A percentile compares a stretch with the other conserved stretches of the same genome.
These are phyloP conservation scores for Vigna trinervia DNA, from an alignment of 306 rosid genomes.

Conservation along the genomic window DNA sequence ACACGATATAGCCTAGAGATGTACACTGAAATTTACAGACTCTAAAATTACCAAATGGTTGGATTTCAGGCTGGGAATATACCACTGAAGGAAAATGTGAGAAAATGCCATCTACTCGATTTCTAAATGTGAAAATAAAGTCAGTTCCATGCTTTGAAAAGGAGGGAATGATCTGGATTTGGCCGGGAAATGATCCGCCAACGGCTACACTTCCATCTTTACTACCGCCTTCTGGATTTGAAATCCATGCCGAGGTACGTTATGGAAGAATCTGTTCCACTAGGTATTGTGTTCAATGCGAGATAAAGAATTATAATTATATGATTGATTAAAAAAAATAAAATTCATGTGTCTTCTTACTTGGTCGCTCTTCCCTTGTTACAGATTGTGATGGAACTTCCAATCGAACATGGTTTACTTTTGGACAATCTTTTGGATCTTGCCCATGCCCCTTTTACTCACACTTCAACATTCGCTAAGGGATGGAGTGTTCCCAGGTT, in stretches of 20 bases:
- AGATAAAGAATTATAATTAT: slow-evolving; percentile 14
- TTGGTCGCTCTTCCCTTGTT: slow-evolving; percentile 27
- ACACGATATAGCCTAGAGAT: background rate
- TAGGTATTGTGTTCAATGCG: slow-evolving; percentile 7
- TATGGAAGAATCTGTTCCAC: slow-evolving; percentile 16
- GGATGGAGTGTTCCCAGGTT: slow-evolving; percentile 99
- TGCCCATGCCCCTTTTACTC: slow-evolving; percentile 99
- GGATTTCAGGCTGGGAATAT: slow-evolving; percentile 93
- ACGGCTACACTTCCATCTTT: slow-evolving; percentile 72
- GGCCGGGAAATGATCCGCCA: slow-evolving; percentile 98
- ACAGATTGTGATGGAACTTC: slow-evolving; percentile 92
- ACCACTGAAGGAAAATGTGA: slow-evolving; percentile 92
- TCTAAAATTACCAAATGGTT: slow-evolving; percentile 41
- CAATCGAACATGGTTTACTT: slow-evolving; percentile 92
- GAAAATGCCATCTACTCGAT: slow-evolving; percentile 94
- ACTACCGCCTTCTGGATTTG: slow-evolving; percentile 89
- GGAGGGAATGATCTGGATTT: slow-evolving; percentile 98
- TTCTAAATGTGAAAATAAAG: slow-evolving; percentile 72
- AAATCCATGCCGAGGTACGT: slow-evolving; percentile 88
- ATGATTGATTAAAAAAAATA: slow-evolving; percentile 5
- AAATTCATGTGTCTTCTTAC: slow-evolving; percentile 24
- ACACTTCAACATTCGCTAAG: slow-evolving; percentile 96
- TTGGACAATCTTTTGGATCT: slow-evolving; percentile 98
- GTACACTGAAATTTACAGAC: background rate
- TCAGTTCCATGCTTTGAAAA: slow-evolving; percentile 90